A percentile compares a stretch with the other conserved stretches of the same genome.
These are phyloP conservation scores for Trichoderma koningii DNA, from an alignment of 2,329 filamentous ascomycete genomes.

Conservation along the genomic window DNA sequence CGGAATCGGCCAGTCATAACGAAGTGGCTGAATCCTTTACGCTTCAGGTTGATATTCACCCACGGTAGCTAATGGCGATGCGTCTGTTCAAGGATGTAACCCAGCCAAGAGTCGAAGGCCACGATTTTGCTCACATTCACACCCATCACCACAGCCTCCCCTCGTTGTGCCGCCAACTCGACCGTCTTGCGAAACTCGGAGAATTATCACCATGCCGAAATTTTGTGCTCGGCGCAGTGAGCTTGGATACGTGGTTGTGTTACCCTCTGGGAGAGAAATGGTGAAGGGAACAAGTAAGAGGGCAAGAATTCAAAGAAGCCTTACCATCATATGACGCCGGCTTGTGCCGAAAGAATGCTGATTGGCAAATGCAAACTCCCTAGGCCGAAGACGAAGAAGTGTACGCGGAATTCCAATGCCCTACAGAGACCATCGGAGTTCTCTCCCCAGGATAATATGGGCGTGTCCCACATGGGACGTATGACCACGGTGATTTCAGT, in stretches of 20 bases:
- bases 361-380: too few species aligned
- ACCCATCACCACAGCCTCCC: not conserved
- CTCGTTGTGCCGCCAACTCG: constrained; percentile 8
- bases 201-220: constrained; percentile 16
- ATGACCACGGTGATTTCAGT: too few species aligned
- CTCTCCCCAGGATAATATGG: too few species aligned
- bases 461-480: too few species aligned
- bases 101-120: not conserved
- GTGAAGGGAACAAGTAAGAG: not conserved
- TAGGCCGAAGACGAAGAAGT: too few species aligned
- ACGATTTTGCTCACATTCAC: not conserved
- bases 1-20: constrained; percentile 1
- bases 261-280: not conserved
- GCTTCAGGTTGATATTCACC: not conserved
- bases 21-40: constrained; percentile 13
- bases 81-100: not conserved
- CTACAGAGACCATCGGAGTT: too few species aligned
- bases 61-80: not conserved
- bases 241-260: constrained; percentile 14
- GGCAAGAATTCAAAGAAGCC: too few species aligned
- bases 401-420: too few species aligned
- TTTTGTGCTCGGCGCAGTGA: constrained; percentile 16
- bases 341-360: too few species aligned
- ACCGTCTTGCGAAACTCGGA: constrained; percentile 15
- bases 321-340: too few species aligned